Base-by-base conservation (phyloP, 352 stramenopile species). In the Pythium phragmiticola region DNA sequence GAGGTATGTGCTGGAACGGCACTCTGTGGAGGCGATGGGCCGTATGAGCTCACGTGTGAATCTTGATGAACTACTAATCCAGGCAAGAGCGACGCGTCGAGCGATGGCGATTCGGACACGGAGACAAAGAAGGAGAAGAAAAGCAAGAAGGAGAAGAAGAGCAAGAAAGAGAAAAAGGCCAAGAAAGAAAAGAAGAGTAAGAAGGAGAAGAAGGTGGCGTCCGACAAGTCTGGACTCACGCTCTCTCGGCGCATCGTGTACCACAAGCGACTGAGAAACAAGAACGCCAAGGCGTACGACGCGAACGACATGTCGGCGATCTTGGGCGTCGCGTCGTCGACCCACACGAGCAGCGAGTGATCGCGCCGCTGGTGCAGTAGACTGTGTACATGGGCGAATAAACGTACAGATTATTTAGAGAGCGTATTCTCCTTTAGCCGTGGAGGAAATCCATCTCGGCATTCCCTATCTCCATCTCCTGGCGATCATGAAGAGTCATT, bases 241-340 rank as follows among this genome's bases (percentile, higher is more conserved):
- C 62, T 92, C 42, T 88, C 76, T 33, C 75, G 82, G 13, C 74
- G 83, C 21, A 87, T 95, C 36, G 75, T 92, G 45, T 92, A 93
- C 73, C 74, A 80, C 68, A 92, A 90, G 69, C 84, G 85, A 13
- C 75, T 92, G 51, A 76, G 72, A 60, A 93, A 93, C 82, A 96
- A 96, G 76, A 88, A 95, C 68, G 87, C 87, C 59, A 89, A 88
- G 64, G 77, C 67, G 33, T 96, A 96, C 73, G 79, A 77, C n/a
- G 78, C 84, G 3, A 72, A 63, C 21, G 89, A 95, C 57, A 94
- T 96, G 82, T 79, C 86, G 30, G 88, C 86, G 41, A 96, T 96
- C 52, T 63, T 96, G 41, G 88, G 88, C 13, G 78, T 90, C 37
- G 82, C 85, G 0, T 84, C 84, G 28, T 83, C 74, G 3, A 72